Base-by-base conservation (phyloP, 2,329 filamentous ascomycete genomes). In the Aspergillus versicolor region DNA sequence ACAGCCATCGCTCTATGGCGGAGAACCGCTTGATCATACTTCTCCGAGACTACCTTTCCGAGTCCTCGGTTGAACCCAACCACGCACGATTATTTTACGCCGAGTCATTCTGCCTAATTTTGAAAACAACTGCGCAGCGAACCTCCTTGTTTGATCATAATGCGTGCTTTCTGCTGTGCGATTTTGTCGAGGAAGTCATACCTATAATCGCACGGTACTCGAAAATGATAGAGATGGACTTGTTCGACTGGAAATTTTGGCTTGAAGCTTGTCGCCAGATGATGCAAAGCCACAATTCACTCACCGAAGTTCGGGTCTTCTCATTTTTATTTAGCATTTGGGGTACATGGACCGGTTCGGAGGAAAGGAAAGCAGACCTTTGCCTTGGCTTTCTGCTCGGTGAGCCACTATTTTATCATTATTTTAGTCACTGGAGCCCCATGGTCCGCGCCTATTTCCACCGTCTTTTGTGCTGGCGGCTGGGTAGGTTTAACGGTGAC, bases 361-460 rank as follows among this genome's bases (percentile, higher is more conserved):
- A 87, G 2, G 76, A 79, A 50, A 83, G 89, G 49, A 95, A 93
- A 73, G 80, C 83, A 56, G 77, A 82, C 13, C 70, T 96, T 17
- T 95, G 90, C 69, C 67, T 89, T 27, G 84, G 86, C 21, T 92
- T 94, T 79, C 76, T 97, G 40, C 77, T 97, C 12, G 83, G 87
- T 6, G 87, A 89, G 53, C 81, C 87, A 24, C 83, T 88, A 2
- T 96, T 96, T 70, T 86, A 90, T 68, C 85, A 84, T 59, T 87
- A 91, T 60, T 97, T 96, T 76, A 93, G 89, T 68, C 91, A 96
- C 68, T 96, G 92, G 92, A 96, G 91, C 68, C 91, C 92, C 0
- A 96, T 96, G 92, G 91, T 96, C 21, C 85, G 92, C 59, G 89
- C 91, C 13, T 97, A 96, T 73, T 97, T 88, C 70, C 94, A 96